Percentiles rank a stretch among this genome's conserved stretches.
phyloP scores from a whole-genome alignment of 257 asterid genomes.

The Solanum arcanum region DNA sequence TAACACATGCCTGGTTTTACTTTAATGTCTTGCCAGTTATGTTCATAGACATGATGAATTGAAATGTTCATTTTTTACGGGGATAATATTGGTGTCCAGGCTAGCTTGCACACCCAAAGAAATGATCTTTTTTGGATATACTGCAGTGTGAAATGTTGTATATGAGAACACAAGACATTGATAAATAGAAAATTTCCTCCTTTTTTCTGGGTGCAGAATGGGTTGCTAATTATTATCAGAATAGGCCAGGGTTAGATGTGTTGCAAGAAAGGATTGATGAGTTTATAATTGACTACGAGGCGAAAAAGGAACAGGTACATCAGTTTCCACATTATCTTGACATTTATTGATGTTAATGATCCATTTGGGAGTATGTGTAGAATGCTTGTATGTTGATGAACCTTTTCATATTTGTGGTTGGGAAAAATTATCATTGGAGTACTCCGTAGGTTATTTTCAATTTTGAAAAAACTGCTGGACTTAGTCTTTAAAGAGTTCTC shows the following conservation, averaged over 20 bases:
- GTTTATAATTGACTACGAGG: constrained; percentile 69
- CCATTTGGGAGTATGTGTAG: not conserved
- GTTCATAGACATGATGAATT: not conserved
- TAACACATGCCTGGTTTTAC: not conserved
- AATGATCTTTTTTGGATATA: not conserved
- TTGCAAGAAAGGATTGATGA: constrained; percentile 85
- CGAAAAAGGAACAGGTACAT: constrained; percentile 59
- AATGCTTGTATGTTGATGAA: not conserved
- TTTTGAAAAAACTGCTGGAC: not conserved
- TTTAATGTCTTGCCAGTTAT: not conserved
- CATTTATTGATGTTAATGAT: not conserved
- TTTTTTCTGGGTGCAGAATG: constrained; percentile 46
- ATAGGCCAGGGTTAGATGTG: constrained; percentile 63
- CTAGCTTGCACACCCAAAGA: not conserved
- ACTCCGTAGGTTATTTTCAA: not conserved
- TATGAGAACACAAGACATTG: not conserved
- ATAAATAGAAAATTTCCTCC: not conserved
- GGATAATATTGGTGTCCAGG: not conserved
- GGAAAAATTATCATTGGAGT: not conserved
- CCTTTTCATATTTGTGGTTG: not conserved
- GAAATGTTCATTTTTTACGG: not conserved
- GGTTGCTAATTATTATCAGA: constrained; percentile 56
- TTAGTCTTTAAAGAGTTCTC: not conserved
- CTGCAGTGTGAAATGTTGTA: not conserved
- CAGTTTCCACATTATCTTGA: not conserved